Conservation (phyloP, 345 rosid species). For the Hibiscus mutabilis region DNA sequence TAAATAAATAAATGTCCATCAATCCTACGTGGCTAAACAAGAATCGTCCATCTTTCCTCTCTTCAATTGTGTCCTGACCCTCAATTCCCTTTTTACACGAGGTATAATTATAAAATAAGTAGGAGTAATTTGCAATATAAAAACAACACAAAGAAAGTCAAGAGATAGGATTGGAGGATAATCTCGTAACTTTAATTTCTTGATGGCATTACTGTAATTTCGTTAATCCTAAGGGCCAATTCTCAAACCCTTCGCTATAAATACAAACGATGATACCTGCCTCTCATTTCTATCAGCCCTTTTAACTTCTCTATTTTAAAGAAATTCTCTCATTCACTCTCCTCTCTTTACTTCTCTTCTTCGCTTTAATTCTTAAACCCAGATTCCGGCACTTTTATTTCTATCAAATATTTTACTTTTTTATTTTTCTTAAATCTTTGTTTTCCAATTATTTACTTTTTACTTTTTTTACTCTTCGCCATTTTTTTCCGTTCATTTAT, state of each 20-base stretch:
- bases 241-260: conserved; percentile 21
- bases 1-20: neutral
- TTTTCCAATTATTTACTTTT: neutral
- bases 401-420: neutral
- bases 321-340: neutral
- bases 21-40: neutral
- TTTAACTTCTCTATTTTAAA: neutral
- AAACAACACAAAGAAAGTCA: neutral
- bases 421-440: neutral
- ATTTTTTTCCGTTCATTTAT: neutral
- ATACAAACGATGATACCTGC: conserved; percentile 14
- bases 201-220: conserved; percentile 21
- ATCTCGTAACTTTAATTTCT: neutral
- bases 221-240: neutral
- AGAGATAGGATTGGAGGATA: conserved; percentile 19
- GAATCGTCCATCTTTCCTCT: neutral
- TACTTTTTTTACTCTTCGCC: neutral
- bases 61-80: too few relatives aligned
- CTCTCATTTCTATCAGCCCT: neutral
- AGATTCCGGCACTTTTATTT: neutral
- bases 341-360: neutral
- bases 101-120: neutral
- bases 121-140: neutral
- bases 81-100: neutral
- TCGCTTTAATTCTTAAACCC: neutral